phyloP scores from a whole-genome alignment of 768 basidiomycete species.

The Agrocybe pediades region DNA sequence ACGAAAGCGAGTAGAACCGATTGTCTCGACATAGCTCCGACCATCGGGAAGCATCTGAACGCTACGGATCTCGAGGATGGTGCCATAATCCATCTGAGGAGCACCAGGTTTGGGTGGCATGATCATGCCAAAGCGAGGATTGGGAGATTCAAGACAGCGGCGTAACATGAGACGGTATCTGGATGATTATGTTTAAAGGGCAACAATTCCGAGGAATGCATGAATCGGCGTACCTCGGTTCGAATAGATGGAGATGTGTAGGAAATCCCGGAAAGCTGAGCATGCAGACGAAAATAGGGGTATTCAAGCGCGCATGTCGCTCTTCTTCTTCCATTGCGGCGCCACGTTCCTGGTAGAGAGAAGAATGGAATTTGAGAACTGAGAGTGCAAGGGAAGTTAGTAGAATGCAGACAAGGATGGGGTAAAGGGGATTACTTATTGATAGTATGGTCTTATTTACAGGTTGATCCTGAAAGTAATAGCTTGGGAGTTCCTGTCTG shows the following conservation, averaged over 20 bases:
- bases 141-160: slow-evolving; percentile 79
- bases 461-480: slow-evolving; percentile 82
- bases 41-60: slow-evolving; percentile 92
- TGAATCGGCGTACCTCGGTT: slow-evolving; percentile 56
- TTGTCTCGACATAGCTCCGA: slow-evolving; percentile 78
- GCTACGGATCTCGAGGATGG: slow-evolving; percentile 86
- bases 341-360: slow-evolving; percentile 61
- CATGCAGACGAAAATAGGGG: slow-evolving; percentile 89
- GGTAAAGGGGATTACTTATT: slow-evolving; percentile 51
- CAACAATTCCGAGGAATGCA: slow-evolving; percentile 1
- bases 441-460: slow-evolving; percentile 71
- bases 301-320: slow-evolving; percentile 76
- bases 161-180: slow-evolving; percentile 96
- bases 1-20: slow-evolving; percentile 72
- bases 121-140: slow-evolving; percentile 92
- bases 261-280: slow-evolving; percentile 92
- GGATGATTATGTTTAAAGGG: background rate
- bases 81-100: slow-evolving; percentile 71
- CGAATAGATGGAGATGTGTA: slow-evolving; percentile 89
- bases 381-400: slow-evolving; percentile 7
- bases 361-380: slow-evolving; percentile 74
- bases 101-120: slow-evolving; percentile 58
- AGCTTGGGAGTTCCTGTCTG: slow-evolving; percentile 73
- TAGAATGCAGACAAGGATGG: slow-evolving; percentile 1
- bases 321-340: slow-evolving; percentile 73